Evolutionary conservation across 2,329 filamentous ascomycete species (phyloP), one percentile per base, ranked within the genome.

Genomic region (Dactylellina parvicollis): DNA sequence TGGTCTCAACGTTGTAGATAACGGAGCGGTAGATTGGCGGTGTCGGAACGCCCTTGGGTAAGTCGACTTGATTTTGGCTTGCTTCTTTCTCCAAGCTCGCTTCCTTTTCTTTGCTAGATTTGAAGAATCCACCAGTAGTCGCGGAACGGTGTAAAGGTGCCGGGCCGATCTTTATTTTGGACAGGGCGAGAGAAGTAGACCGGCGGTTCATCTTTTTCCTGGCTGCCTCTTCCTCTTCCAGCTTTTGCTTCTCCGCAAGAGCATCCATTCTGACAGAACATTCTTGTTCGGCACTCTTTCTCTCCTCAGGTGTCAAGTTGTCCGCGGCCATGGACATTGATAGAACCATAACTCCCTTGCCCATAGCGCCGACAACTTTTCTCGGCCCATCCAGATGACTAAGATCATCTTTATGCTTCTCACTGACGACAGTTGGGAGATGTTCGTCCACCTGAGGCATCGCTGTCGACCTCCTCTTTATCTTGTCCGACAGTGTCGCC

Each of bases 331-430:
- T 73, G 10, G 69, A 73, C 60, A 55, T 71, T 34, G 75, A 72
- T 16, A 77, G 52, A 10, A 60, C 64, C 34, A 76, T 54, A 20
- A 77, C 75, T 34, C 76, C 76, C 24, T 76, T 76, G 44, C 76
- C 76, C 30, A 76, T 77, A 44, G 75, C 76, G 14, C 65, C 76
- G 20, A 76, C 46, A 8, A 77, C 76, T 24, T 72, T 77, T 24
- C 67, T 70, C 1, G 76, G 71, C 12, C 64, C 62, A 28, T 74
- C 62, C n/a, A 69, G 56, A 50, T 69, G 30, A 26, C 9, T 26
- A 4, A 74, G 60, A 0, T 57, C 70, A 44, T 74, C 70, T 8
- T 59, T 47, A 10, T 69, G 70, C 44, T 69, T 74, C 9, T 74
- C 70, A 8, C 18, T 57, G 22, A 70, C 62, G 16, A 67, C 52